Conservation (phyloP, 164 flowering plant genomes). For the Akebia trifoliata region DNA sequence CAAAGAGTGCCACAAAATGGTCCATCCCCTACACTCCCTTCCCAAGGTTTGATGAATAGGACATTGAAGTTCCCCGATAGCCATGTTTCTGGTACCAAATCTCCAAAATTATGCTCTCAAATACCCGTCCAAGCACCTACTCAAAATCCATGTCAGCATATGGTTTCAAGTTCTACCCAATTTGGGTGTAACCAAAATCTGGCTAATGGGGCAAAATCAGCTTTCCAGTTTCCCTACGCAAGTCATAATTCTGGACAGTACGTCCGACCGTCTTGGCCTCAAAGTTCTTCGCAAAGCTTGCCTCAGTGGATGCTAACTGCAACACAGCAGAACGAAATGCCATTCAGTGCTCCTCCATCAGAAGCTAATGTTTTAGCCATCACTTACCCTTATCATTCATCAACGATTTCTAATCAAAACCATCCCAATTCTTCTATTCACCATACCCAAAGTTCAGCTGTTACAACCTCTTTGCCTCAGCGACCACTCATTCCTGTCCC, state of each 20-base stretch:
- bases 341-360: conserved; percentile 13
- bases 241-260: conserved; percentile 25
- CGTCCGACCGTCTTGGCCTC: conserved; percentile 24
- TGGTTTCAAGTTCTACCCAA: conserved; percentile 22
- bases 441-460: conserved; percentile 17
- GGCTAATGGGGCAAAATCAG: conserved; percentile 18
- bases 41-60: conserved; percentile 16
- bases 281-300: conserved; percentile 23
- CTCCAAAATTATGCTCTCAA: conserved; percentile 14
- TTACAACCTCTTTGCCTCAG: conserved; percentile 17
- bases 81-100: conserved; percentile 17
- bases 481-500: conserved; percentile 25
- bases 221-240: conserved; percentile 37
- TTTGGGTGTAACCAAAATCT: conserved; percentile 16
- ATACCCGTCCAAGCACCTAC: conserved; percentile 10
- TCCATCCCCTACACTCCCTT: conserved; percentile 13
- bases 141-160: conserved; percentile 17
- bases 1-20: conserved; percentile 17
- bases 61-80: conserved; percentile 18
- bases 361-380: conserved; percentile 11
- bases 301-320: conserved; percentile 38
- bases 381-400: conserved; percentile 16
- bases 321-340: conserved; percentile 21
- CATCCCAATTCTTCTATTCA: conserved; percentile 16
- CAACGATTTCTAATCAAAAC: conserved; percentile 18